phyloP scores from a whole-genome alignment of 169 alveolate genomes.

The Besnoitia besnoiti region DNA sequence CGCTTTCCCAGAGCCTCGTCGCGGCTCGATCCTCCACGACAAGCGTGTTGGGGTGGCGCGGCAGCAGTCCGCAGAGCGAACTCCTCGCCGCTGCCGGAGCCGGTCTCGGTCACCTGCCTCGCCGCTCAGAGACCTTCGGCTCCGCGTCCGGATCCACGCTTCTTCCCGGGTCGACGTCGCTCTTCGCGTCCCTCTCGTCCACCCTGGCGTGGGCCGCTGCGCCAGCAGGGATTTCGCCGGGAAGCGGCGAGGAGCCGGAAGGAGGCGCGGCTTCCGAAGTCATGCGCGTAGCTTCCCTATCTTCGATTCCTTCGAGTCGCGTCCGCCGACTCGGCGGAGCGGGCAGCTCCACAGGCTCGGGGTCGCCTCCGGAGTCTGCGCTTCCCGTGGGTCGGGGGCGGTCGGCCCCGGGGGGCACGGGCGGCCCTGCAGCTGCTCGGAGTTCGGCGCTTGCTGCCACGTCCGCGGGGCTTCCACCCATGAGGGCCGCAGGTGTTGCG shows the following conservation, averaged over 20 bases:
- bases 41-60: neutral
- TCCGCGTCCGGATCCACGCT: no score
- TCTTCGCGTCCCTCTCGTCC: neutral
- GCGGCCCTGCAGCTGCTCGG: neutral
- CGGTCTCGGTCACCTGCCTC: no score
- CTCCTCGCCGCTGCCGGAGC: neutral
- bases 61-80: neutral
- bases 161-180: neutral
- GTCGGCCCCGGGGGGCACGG: neutral
- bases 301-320: neutral
- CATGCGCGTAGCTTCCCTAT: neutral
- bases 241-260: neutral
- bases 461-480: neutral
- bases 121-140: no score
- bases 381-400: neutral
- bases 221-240: neutral
- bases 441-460: neutral
- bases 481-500: neutral
- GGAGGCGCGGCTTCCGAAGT: neutral
- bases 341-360: neutral
- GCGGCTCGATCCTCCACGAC: neutral
- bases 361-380: neutral
- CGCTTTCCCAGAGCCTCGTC: neutral
- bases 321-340: neutral
- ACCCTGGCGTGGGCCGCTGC: slow-evolving; percentile 8